A percentile compares a stretch with the other conserved stretches of the same genome.
phyloP scores from a whole-genome alignment of 2,329 filamentous ascomycete species.

The Botrytis elliptica region DNA sequence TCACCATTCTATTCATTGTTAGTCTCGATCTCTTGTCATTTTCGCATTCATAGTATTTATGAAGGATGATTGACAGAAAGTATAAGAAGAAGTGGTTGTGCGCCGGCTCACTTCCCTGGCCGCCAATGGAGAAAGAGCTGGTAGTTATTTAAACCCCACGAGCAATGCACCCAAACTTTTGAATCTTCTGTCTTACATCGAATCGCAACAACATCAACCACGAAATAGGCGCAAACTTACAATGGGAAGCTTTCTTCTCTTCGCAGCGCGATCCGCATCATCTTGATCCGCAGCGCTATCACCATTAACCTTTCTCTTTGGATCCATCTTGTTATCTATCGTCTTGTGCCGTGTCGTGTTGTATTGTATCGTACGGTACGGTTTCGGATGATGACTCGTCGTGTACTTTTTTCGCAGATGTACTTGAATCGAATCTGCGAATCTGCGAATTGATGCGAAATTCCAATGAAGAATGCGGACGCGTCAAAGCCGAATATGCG shows the following conservation, averaged over 20 bases:
- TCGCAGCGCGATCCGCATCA: conserved; percentile 54
- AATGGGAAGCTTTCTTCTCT: conserved; percentile 55
- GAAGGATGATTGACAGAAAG: conserved; percentile 4
- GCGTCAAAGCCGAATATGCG: conserved; percentile 22
- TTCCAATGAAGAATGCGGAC: conserved; percentile 12
- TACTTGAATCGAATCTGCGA: conserved; percentile 10
- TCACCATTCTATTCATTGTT: conserved; percentile 34
- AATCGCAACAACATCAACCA: conserved; percentile 4
- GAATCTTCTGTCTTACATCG: conserved; percentile 22
- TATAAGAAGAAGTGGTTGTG: conserved; percentile 17
- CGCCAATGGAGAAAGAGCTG: conserved; percentile 28
- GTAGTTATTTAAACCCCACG: conserved; percentile 20
- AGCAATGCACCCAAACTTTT: conserved; percentile 14
- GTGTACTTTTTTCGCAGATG: not conserved
- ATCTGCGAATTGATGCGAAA: conserved; percentile 20
- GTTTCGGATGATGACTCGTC: not conserved
- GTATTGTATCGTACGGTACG: not conserved
- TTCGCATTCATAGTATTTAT: not conserved
- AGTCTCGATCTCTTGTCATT: conserved; percentile 33
- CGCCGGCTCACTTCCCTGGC: conserved; percentile 31
- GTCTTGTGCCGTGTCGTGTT: not conserved
- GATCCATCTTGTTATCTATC: conserved; percentile 35
- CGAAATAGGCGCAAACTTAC: conserved; percentile 46
- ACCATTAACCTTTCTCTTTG: conserved; percentile 55
- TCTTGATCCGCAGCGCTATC: conserved; percentile 45